These are phyloP conservation scores for Salix exigua DNA, from an alignment of 345 rosid species.

Conservation along the genomic window DNA sequence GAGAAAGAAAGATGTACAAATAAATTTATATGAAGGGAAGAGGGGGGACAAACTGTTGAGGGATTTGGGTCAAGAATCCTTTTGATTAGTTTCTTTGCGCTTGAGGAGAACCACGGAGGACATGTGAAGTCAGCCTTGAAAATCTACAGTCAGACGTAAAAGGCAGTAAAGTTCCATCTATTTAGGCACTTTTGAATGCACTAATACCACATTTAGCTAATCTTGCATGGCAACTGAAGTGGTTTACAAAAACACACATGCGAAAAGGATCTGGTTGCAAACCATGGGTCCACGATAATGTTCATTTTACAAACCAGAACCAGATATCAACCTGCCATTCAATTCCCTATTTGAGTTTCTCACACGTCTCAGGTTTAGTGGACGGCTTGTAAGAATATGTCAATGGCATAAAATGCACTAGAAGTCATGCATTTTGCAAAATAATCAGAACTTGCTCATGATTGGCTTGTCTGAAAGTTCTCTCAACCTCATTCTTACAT, in stretches of 20 bases:
- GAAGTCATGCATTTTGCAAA: neutral
- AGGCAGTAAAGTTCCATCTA: neutral
- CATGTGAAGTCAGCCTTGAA: conserved; percentile 82
- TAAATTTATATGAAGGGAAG: conserved; percentile 4
- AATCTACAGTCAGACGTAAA: conserved; percentile 52
- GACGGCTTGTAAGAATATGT: neutral
- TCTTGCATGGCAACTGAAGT: neutral
- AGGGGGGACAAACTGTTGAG: conserved; percentile 46
- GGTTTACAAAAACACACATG: neutral
- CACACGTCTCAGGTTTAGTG: neutral
- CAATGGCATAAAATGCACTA: neutral
- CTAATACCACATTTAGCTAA: neutral
- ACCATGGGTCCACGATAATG: neutral
- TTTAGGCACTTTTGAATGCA: neutral
- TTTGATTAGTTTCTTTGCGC: conserved; percentile 84
- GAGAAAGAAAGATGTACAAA: neutral
- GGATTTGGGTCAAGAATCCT: conserved; percentile 95
- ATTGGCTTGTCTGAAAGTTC: neutral
- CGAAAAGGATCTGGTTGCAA: neutral
- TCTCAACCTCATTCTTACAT: neutral
- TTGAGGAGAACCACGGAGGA: conserved; percentile 96
- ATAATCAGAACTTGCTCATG: neutral
- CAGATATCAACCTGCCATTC: neutral
- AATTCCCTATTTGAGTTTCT: neutral
- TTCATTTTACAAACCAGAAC: neutral